These are phyloP conservation scores for Podospora conica DNA, from an alignment of 495 filamentous ascomycete species.

Conservation along the genomic window DNA sequence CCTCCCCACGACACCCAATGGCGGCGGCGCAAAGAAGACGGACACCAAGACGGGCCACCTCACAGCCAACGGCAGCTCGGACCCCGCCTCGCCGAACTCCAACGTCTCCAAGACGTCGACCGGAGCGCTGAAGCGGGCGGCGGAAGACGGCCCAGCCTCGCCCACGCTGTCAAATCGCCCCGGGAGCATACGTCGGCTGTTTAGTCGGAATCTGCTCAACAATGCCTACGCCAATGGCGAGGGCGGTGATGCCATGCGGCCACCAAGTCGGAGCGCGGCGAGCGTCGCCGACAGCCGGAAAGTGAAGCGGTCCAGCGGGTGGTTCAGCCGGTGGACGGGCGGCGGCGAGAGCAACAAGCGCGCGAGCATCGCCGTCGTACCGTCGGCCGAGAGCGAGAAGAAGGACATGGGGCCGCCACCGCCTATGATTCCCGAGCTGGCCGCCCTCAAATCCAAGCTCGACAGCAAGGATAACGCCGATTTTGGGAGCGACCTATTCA, in stretches of 20 bases:
- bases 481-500: conserved; percentile 54
- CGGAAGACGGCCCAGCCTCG: conserved; percentile 40
- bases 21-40: conserved; percentile 19
- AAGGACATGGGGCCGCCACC: conserved; percentile 46
- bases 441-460: conserved; percentile 44
- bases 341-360: conserved; percentile 32
- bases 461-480: conserved; percentile 30
- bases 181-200: conserved; percentile 42
- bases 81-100: conserved; percentile 28
- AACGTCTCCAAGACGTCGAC: conserved; percentile 23
- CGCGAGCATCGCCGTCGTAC: conserved; percentile 15
- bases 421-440: conserved; percentile 55
- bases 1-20: conserved; percentile 29
- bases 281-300: conserved; percentile 35
- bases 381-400: conserved; percentile 26
- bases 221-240: conserved; percentile 38
- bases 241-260: conserved; percentile 25
- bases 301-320: conserved; percentile 43
- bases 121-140: conserved; percentile 33
- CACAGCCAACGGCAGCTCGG: conserved; percentile 28
- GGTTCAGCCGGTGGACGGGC: conserved; percentile 40
- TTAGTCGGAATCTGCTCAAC: conserved; percentile 41
- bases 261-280: conserved; percentile 33
- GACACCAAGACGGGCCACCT: conserved; percentile 2
- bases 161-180: conserved; percentile 38